phyloP scores from a whole-genome alignment of 305 asterid genomes.

The Rubia balearica region DNA sequence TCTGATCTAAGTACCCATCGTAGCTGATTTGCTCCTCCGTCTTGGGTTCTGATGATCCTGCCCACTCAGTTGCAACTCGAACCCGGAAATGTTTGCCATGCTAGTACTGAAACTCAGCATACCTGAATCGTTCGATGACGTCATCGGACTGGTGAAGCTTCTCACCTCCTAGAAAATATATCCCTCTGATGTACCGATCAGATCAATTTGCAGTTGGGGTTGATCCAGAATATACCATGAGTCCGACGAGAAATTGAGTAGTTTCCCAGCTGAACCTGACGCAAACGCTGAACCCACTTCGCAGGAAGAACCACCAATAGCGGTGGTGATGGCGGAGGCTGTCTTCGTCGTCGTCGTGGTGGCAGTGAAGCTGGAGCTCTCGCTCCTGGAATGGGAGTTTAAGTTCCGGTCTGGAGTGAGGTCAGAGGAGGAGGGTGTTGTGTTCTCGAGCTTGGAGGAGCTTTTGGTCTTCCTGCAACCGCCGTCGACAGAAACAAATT shows the following conservation, averaged over 20 bases:
- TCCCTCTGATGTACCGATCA: conserved; percentile 21
- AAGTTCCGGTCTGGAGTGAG: conserved; percentile 1
- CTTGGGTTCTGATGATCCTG: background rate
- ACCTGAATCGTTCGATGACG: conserved; percentile 29
- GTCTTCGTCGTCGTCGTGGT: conserved; percentile 11
- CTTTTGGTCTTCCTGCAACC: no score
- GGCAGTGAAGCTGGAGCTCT: conserved; percentile 56
- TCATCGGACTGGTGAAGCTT: conserved; percentile 38
- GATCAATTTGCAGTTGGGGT: conserved; percentile 24
- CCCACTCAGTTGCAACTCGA: conserved; percentile 15
- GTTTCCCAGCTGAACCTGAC: conserved; percentile 20
- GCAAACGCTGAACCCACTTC: conserved; percentile 28
- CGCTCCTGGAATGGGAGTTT: conserved; percentile 31
- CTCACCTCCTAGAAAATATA: conserved; percentile 43
- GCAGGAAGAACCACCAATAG: conserved; percentile 17
- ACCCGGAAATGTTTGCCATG: conserved; percentile 23
- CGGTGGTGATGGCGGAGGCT: background rate
- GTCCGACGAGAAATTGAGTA: conserved; percentile 20
- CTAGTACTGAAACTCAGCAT: conserved; percentile 24
- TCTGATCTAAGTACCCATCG: no score
- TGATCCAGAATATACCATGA: conserved; percentile 2
- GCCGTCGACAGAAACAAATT: no score
- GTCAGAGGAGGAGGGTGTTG: no score
- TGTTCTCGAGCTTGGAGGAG: no score
- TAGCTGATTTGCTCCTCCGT: no score